phyloP scores from a whole-genome alignment of 805 yeast genomes.

The Myxozyma mucilagina region DNA sequence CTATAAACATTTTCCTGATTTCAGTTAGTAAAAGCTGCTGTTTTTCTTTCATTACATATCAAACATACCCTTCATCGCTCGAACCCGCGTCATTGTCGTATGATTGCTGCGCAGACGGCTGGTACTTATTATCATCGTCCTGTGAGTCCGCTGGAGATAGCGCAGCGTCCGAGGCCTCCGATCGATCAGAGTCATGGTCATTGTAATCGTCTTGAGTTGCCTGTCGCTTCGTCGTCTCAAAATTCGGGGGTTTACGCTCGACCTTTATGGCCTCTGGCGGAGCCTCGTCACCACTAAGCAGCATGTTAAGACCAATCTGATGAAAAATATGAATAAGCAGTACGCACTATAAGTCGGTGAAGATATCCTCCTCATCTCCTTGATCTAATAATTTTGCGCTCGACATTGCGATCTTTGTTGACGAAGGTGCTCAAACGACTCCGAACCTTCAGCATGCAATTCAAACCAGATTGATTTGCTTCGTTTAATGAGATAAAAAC shows the following conservation, averaged over 20 bases:
- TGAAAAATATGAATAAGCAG: not conserved
- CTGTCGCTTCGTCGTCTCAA: not conserved
- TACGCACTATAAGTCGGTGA: constrained; percentile 78
- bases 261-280: not conserved
- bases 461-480: not conserved
- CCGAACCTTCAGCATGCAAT: not conserved
- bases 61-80: constrained; percentile 27
- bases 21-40: not conserved
- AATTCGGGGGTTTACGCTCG: not conserved
- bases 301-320: not conserved
- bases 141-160: not conserved
- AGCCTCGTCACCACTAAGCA: not conserved
- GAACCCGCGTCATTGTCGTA: constrained; percentile 5
- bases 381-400: not conserved
- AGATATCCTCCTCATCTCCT: constrained; percentile 83
- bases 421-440: not conserved
- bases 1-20: constrained; percentile 35
- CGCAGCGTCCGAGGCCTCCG: not conserved
- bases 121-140: not conserved
- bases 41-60: constrained; percentile 30
- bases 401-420: not conserved
- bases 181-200: not conserved
- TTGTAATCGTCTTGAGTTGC: not conserved
- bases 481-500: too few relatives aligned
- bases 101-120: not conserved